Evolutionary conservation across 768 basidiomycete genomes (phyloP), one percentile per base, ranked within the genome.

Genomic region (Tephrocybe sp.): DNA sequence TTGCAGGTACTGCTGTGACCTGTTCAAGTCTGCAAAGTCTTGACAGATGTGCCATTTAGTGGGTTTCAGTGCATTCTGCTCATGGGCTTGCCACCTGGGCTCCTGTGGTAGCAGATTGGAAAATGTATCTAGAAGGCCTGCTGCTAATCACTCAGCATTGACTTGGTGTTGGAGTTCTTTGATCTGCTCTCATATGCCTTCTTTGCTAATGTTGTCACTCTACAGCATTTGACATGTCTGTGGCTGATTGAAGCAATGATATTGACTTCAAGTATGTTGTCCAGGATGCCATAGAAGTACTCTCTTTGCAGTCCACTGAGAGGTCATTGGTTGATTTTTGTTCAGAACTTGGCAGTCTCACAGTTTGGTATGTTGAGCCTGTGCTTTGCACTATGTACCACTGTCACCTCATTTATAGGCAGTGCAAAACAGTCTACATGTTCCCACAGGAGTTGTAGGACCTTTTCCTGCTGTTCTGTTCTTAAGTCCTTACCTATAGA

Each of bases 201-300:
- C 49, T 67, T 59, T 0, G 70, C 72, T 0, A 79, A 56, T 0
- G 63, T 71, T 0, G 67, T 74, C 0, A 64, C 61, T 0, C 64
- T 57, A 1, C 70, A 60, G 24, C 68, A 70, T 47, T 73, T 72
- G 12, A 76, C 70, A 2, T 70, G 62, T 4, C 55, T 41, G 5
- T 66, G 63, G 10, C 60, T 40, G 17, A 72, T 67, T 0, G 52
- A 63, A 1, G 39, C 54, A 12, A 76, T 67, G 9, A 78, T 65
- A 0, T 64, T 69, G 0, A 73, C 70, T 0, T 38, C 56, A 1
- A 63, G 40, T 61, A 78, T 65, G 10, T 69, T 62, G 21, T 74
- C 66, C 1, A 77, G 44, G 6, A 65, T 59, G 1, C 54, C 34
- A 30, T 68, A 55, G 14, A 69, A 53, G 39, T 60, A 75, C 12